Evolutionary conservation across 2,329 filamentous ascomycete species (phyloP), one percentile per base, ranked within the genome.

Genomic region (Neofusicoccum ribis): DNA sequence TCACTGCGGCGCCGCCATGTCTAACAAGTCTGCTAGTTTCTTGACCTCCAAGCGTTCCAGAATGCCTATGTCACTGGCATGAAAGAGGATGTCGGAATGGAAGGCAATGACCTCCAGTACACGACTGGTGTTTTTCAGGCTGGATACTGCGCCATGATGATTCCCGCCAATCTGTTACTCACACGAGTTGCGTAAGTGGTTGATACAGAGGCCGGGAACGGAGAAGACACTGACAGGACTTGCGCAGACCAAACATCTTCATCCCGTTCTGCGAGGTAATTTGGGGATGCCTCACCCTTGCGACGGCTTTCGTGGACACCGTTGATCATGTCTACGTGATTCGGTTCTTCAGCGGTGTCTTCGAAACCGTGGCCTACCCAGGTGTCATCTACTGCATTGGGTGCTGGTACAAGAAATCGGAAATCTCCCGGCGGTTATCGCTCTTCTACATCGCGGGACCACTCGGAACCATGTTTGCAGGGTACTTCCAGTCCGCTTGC

Each of bases 1-100:
- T 81, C 80, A 2, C 68, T 86, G 6, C 1, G 69, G 86, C 12
- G 79, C 81, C 0, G 87, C 85, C 67, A 77, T 76, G 66, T 81
- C 80, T 0, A 72, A 78, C 2, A 78, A 81, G 67, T 78, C 72
- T 1, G 79, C 78, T 1, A 70, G 77, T 0, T 82, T 81, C 67
- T 82, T 1, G 79, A 81, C 50, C 76, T 79, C 37, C 74, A 73
- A 5, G 81, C 81, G 50, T 68, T 81, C 52, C 78, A 76, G 31
- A 81, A 81, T 70, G 79, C 79, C 39, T 78, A 76, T 65, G 73
- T 77, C 23, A 73, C 73, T 43, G 75, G 76, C 14, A 78, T 78
- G 75, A 71, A 76, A 41, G 75, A 77, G 52, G 76, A 77, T 37
- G 65, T 77, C 23, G 65, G 70, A n/a, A 75, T 78, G 69, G 72